Evolutionary conservation across 345 rosid genomes (phyloP), one percentile per base, ranked within the genome.

Genomic region (Reutealis trisperma): DNA sequence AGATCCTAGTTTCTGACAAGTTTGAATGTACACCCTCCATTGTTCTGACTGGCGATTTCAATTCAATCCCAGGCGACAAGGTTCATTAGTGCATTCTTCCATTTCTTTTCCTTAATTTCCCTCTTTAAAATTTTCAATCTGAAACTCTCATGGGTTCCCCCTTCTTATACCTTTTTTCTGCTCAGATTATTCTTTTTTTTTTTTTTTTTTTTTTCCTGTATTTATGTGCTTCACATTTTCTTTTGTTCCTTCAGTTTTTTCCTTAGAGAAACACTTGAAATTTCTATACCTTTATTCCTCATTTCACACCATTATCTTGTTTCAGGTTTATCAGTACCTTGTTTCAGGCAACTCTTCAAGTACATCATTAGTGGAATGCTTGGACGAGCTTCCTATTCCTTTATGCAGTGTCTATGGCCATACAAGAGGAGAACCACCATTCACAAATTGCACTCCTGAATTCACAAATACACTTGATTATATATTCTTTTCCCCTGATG

Each of bases 41-140:
- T 42, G 41, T 92, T 75, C 72, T 93, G 75, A 89, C 94, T 58
- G 99, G 98, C 54, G 99, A 96, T 93, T 96, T 96, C 87, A 96
- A 96, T 83, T 93, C 99, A 83, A 86, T 79, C 61, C 98, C 98
- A 5, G 86, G 90, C 14, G 99, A 96, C 82, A 79, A 80, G 97
- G 99, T 95, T 72, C 72, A 47, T 45, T 32, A 19, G 32, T 24
- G n/a, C 59, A 16, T 5, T 51, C 8, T n/a, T 58, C 30, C 24
- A 21, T 59, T 22, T 22, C 2, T 59, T 59, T 10, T 22, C 14
- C 37, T 62, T 22, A n/a, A 10, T 10, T 3, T 61, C 6, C 27
- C 14, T 3, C 13, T 18, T 10, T 24, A 24, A 9, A 61, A 25
- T 12, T 61, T 61, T 25, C 64, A 11, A 2, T 61, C 19, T 61